Conservation (phyloP, 1,139 yeast species). For the Taiozyma sp. region DNA sequence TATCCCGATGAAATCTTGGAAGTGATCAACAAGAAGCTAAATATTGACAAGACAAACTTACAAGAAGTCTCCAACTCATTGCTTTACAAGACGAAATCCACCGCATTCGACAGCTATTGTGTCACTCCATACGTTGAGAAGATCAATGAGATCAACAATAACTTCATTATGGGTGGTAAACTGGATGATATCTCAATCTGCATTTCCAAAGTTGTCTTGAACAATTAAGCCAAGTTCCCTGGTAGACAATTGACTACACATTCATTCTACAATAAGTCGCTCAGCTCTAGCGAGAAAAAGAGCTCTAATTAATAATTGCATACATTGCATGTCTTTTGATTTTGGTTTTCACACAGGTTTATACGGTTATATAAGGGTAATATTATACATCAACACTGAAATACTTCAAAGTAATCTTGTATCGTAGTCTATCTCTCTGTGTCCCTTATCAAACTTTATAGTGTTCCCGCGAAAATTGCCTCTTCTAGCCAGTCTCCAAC, state of each 20-base stretch:
- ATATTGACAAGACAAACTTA: conserved; percentile 25
- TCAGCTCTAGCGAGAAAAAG: neutral
- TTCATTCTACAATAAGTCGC: too few species aligned
- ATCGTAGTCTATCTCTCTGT: neutral
- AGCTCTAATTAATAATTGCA: neutral
- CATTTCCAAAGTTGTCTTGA: conserved; percentile 36
- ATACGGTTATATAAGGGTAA: neutral
- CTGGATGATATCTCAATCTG: conserved; percentile 52
- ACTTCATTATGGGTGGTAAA: conserved; percentile 46
- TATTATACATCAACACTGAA: neutral
- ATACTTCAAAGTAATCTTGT: too few species aligned
- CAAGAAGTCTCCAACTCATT: conserved; percentile 37
- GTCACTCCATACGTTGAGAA: conserved; percentile 50
- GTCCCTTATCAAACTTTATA: neutral
- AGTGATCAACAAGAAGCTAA: conserved; percentile 31
- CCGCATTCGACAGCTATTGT: conserved; percentile 50
- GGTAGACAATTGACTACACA: too few species aligned
- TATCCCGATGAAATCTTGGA: conserved; percentile 42
- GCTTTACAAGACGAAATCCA: conserved; percentile 40
- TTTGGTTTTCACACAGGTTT: too few species aligned
- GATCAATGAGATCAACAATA: conserved; percentile 32
- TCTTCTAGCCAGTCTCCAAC: too few species aligned
- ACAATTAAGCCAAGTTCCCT: conserved; percentile 1
- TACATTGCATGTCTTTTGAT: neutral
- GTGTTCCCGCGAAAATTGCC: too few species aligned